A percentile compares a stretch with the other conserved stretches of the same genome.
These are phyloP conservation scores for Solanum hybrid DNA, from an alignment of 305 asterid species.

Conservation along the genomic window DNA sequence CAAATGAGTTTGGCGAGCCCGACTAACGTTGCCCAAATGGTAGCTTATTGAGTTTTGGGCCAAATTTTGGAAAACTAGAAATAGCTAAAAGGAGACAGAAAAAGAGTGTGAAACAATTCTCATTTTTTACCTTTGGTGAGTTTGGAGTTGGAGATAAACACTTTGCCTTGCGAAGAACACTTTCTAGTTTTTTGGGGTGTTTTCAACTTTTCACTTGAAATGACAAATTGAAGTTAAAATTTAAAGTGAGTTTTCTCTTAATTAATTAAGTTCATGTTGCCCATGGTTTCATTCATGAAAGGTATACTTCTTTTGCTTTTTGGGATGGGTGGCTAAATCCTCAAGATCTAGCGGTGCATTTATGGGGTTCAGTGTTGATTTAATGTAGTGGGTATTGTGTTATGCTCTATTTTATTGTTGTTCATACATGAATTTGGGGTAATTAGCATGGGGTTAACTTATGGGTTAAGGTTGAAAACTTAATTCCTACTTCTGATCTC, in stretches of 20 bases:
- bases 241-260: neutral
- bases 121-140: neutral
- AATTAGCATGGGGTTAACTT: too few species aligned
- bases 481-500: neutral
- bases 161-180: neutral
- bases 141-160: neutral
- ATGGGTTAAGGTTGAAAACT: neutral
- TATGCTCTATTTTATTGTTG: neutral
- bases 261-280: neutral
- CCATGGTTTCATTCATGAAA: neutral
- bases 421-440: neutral
- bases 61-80: neutral
- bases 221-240: neutral
- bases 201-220: too few species aligned
- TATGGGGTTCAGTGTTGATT: neutral
- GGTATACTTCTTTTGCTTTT: too few species aligned
- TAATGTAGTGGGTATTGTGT: neutral
- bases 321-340: neutral
- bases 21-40: neutral
- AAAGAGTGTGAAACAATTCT: neutral
- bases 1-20: neutral
- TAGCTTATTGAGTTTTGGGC: neutral
- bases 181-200: neutral
- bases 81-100: neutral
- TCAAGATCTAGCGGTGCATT: too few species aligned